These are phyloP conservation scores for Cymbopogon citratus DNA, from an alignment of 176 grass and related monocot species.

Conservation along the genomic window DNA sequence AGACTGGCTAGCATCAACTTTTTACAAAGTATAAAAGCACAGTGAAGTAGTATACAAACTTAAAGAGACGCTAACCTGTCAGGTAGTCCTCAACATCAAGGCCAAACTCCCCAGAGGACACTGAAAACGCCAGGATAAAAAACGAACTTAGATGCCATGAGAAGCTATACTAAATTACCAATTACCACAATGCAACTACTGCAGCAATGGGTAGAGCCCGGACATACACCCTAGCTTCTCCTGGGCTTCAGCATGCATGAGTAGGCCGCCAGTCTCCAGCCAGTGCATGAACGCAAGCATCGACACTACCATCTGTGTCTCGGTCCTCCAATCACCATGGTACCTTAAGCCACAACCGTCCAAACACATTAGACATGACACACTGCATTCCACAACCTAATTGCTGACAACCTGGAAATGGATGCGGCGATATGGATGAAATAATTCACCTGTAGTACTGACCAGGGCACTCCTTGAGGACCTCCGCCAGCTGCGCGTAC, in stretches of 20 bases:
- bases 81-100: conserved; percentile 96
- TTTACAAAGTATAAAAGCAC: not conserved
- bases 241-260: conserved; percentile 78
- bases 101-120: conserved; percentile 71
- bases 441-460: conserved; percentile 73
- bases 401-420: conserved; percentile 3
- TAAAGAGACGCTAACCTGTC: conserved; percentile 42
- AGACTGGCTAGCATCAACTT: not conserved
- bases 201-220: not conserved
- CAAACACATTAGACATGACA: conserved; percentile 16
- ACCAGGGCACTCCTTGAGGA: conserved; percentile 72
- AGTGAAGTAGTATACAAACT: not conserved
- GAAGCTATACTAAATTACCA: not conserved
- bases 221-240: conserved; percentile 79
- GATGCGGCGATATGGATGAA: not conserved
- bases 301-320: conserved; percentile 72
- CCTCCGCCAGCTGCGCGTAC: conserved; percentile 51
- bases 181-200: conserved; percentile 1
- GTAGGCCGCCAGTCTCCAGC: conserved; percentile 69
- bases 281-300: conserved; percentile 79
- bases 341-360: conserved; percentile 56
- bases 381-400: not conserved
- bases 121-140: conserved; percentile 40
- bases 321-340: conserved; percentile 77
- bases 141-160: not conserved